phyloP scores from a whole-genome alignment of 176 grass and related monocot species.

The Bonia amplexicaulis region DNA sequence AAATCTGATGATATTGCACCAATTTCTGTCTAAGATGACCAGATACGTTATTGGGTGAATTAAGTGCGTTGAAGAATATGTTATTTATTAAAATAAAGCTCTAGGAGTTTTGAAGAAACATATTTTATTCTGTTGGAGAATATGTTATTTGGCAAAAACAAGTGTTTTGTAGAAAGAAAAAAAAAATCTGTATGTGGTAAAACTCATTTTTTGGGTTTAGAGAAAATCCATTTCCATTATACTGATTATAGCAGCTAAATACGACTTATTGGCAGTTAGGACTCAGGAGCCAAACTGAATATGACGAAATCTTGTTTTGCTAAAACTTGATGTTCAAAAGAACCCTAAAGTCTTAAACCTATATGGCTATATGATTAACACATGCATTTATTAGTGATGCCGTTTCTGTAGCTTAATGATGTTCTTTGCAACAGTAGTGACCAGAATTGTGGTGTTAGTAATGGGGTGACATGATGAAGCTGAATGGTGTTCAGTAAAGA shows the following conservation, averaged over 20 bases:
- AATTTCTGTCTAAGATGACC: constrained; percentile 15
- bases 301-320: background rate
- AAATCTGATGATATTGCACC: background rate
- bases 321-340: background rate
- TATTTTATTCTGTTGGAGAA: background rate
- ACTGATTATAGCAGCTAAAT: background rate
- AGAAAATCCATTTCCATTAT: background rate
- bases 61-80: background rate
- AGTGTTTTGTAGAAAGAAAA: background rate
- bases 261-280: background rate
- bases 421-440: background rate
- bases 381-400: background rate
- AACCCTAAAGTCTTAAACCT: background rate
- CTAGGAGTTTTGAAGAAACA: background rate
- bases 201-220: background rate
- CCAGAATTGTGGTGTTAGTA: background rate
- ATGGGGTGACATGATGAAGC: background rate
- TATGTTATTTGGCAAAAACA: background rate
- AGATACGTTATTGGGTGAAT: background rate
- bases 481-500: background rate
- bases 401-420: background rate
- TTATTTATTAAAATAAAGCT: background rate
- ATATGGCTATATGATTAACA: background rate
- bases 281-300: background rate
- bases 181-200: background rate